These are phyloP conservation scores for Nyctanthes arbortristis DNA, from an alignment of 257 asterid species.

Conservation along the genomic window DNA sequence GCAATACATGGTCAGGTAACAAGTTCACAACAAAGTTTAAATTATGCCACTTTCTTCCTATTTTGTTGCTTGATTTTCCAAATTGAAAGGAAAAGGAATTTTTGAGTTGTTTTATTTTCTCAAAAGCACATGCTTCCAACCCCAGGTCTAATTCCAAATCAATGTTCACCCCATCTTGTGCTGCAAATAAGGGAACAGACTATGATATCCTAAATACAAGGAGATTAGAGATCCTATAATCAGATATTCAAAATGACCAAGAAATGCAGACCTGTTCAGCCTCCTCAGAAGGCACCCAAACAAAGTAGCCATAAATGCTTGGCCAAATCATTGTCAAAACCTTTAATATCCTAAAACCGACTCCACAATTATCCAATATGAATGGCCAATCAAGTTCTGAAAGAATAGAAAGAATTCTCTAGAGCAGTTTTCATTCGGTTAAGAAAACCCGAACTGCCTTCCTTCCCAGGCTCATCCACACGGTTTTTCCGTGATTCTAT, in stretches of 20 bases:
- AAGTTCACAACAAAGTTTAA: background rate
- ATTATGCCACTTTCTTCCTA: background rate
- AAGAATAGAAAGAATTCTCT: background rate
- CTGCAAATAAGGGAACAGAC: background rate
- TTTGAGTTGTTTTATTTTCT: background rate
- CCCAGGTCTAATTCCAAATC: background rate
- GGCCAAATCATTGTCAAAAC: background rate
- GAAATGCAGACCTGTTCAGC: background rate
- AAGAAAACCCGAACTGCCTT: background rate
- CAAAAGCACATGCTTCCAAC: background rate
- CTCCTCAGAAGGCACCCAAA: background rate
- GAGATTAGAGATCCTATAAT: too few relatives aligned
- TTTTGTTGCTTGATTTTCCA: background rate
- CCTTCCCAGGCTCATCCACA: background rate
- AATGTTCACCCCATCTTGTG: background rate
- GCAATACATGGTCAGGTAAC: background rate
- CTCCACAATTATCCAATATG: background rate
- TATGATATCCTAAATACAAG: too few relatives aligned
- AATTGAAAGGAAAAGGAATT: constrained; percentile 1
- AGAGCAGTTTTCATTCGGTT: background rate
- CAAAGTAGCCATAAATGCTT: background rate
- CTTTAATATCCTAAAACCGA: background rate
- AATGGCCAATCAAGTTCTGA: background rate
- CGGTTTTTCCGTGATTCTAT: background rate
- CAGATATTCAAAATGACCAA: background rate